phyloP scores from a whole-genome alignment of 2,329 filamentous ascomycete species.

The Ceratocystis lukuohia region DNA sequence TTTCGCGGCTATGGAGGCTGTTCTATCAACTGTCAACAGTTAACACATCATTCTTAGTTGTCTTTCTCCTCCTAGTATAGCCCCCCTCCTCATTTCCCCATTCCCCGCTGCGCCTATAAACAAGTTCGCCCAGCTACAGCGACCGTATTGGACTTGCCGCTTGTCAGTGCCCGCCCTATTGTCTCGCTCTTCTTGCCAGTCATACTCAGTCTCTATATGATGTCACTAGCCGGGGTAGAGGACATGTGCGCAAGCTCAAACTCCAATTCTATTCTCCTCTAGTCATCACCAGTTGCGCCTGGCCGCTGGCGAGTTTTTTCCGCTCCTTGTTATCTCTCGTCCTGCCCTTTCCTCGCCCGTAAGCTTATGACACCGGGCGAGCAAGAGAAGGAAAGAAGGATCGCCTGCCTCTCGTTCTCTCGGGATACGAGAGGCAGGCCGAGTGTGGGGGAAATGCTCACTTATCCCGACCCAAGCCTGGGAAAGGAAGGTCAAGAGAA shows the following conservation, averaged over 20 bases:
- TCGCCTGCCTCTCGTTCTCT: not conserved
- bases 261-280: not conserved
- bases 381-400: not conserved
- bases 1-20: too few species aligned
- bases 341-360: not conserved
- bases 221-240: too few species aligned
- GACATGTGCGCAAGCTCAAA: too few species aligned
- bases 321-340: not conserved
- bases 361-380: not conserved
- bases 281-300: not conserved
- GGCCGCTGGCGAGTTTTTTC: not conserved
- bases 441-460: not conserved
- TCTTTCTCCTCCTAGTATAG: not conserved
- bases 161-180: not conserved
- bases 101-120: not conserved
- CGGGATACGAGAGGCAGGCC: not conserved
- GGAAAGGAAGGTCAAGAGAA: not conserved
- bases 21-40: not conserved
- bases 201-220: too few species aligned
- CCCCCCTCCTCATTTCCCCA: not conserved
- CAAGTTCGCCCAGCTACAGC: not conserved
- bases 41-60: not conserved
- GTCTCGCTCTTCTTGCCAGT: not conserved
- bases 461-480: not conserved
- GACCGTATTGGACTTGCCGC: not conserved